These are phyloP conservation scores for Stramenopiles sp. DNA, from an alignment of 352 stramenopile species.

Conservation along the genomic window DNA sequence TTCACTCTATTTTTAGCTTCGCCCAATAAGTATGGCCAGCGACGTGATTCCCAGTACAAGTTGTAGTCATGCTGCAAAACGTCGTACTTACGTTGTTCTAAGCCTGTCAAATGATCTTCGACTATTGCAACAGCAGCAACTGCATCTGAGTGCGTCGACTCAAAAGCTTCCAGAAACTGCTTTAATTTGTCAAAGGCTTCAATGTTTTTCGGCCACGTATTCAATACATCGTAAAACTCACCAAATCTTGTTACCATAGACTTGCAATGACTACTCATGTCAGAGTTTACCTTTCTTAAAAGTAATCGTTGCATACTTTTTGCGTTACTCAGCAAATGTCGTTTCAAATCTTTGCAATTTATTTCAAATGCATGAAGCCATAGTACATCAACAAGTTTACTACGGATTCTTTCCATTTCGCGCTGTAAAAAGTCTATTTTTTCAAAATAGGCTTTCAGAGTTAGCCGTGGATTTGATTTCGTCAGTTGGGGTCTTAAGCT, in stretches of 20 bases:
- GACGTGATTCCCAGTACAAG: neutral
- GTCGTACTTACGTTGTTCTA: neutral
- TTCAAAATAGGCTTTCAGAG: neutral
- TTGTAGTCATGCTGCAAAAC: neutral
- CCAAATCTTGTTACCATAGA: neutral
- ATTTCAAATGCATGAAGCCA: conserved; percentile 6
- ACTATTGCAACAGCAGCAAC: neutral
- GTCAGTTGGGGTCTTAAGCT: neutral
- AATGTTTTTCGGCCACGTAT: neutral
- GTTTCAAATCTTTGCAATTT: neutral
- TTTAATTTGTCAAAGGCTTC: neutral
- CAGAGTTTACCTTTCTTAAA: neutral
- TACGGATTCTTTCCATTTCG: neutral
- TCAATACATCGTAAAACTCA: neutral
- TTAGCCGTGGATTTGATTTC: neutral
- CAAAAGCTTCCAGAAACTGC: neutral
- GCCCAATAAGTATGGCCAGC: neutral
- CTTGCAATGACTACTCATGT: neutral
- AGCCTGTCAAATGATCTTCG: neutral
- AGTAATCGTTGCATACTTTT: neutral
- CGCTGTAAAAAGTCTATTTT: neutral
- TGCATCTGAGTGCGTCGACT: neutral
- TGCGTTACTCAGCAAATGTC: neutral
- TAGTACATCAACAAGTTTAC: neutral
- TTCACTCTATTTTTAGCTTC: neutral